phyloP scores from a whole-genome alignment of 768 basidiomycete genomes.

The Suillus placidus region DNA sequence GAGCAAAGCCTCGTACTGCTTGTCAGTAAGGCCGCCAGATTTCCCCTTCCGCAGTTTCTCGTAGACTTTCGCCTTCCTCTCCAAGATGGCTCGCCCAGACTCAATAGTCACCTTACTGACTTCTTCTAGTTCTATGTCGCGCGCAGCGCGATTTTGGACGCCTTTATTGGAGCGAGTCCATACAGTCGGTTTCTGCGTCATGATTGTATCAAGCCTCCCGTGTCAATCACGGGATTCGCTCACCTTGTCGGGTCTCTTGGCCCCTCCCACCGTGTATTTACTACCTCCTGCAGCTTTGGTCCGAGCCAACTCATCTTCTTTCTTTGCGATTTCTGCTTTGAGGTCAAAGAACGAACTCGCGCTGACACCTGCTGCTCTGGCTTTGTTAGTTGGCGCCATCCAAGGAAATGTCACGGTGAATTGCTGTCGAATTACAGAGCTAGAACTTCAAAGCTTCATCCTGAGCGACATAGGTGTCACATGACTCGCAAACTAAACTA shows the following conservation, averaged over 20 bases:
- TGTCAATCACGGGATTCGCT: slow-evolving; percentile 1
- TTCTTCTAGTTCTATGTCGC: slow-evolving; percentile 73
- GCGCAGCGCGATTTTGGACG: slow-evolving; percentile 59
- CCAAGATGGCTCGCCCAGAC: slow-evolving; percentile 67
- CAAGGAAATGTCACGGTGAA: background rate
- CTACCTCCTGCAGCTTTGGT: slow-evolving; percentile 60
- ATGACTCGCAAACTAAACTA: background rate
- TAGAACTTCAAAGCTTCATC: too few relatives aligned
- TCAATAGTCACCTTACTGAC: slow-evolving; percentile 73
- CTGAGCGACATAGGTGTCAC: background rate
- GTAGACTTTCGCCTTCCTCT: slow-evolving; percentile 80
- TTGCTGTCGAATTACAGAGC: background rate
- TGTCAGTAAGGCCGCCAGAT: slow-evolving; percentile 74
- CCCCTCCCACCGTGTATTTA: slow-evolving; percentile 57
- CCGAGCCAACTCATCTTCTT: slow-evolving; percentile 62
- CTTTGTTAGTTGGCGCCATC: slow-evolving; percentile 55
- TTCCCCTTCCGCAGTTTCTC: slow-evolving; percentile 79
- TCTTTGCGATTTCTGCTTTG: slow-evolving; percentile 56
- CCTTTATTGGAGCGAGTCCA: slow-evolving; percentile 82
- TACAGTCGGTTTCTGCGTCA: slow-evolving; percentile 67
- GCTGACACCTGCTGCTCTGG: slow-evolving; percentile 70
- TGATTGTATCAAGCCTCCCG: background rate
- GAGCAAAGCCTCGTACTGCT: slow-evolving; percentile 69
- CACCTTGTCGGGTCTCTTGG: slow-evolving; percentile 75
- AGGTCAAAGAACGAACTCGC: slow-evolving; percentile 82